Conservation (phyloP, 345 rosid genomes). For the Brassica nigra region DNA sequence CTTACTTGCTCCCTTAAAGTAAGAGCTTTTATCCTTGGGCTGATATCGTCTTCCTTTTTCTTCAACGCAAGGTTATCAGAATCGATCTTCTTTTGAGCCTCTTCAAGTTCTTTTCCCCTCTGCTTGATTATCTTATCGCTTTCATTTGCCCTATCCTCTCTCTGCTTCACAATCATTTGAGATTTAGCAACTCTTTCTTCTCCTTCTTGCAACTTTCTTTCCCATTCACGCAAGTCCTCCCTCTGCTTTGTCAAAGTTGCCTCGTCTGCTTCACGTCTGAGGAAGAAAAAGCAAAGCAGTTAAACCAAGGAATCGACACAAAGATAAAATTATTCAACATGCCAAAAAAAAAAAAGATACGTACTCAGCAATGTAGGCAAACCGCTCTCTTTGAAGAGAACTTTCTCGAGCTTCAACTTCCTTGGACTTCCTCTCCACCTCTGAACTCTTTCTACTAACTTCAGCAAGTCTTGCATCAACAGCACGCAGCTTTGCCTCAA, state of each 20-base stretch:
- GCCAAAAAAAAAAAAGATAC: constrained; percentile 16
- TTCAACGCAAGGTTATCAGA: constrained; percentile 57
- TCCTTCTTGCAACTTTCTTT: constrained; percentile 77
- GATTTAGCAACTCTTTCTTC: constrained; percentile 67
- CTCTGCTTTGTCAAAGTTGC: constrained; percentile 72
- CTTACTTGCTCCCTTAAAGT: constrained; percentile 69
- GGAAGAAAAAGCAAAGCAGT: not conserved
- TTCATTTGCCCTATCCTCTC: constrained; percentile 93
- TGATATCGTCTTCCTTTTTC: constrained; percentile 71
- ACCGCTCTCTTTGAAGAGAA: constrained; percentile 66
- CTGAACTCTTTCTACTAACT: constrained; percentile 82
- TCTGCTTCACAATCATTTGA: constrained; percentile 68
- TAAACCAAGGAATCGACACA: not conserved
- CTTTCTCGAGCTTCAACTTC: constrained; percentile 79
- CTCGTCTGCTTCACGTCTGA: constrained; percentile 81
- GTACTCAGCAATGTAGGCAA: constrained; percentile 80
- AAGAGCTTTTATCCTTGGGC: constrained; percentile 61
- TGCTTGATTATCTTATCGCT: constrained; percentile 63
- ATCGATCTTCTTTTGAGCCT: constrained; percentile 69
- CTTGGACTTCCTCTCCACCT: constrained; percentile 68
- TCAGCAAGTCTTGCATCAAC: constrained; percentile 95
- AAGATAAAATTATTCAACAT: not conserved
- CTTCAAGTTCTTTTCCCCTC: constrained; percentile 83
- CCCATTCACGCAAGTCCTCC: constrained; percentile 96
- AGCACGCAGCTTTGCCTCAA: constrained; percentile 76